A percentile compares a stretch with the other conserved stretches of the same genome.
Conservation (phyloP, 495 filamentous ascomycete genomes). For the Astrothelium subdiscretum region DNA sequence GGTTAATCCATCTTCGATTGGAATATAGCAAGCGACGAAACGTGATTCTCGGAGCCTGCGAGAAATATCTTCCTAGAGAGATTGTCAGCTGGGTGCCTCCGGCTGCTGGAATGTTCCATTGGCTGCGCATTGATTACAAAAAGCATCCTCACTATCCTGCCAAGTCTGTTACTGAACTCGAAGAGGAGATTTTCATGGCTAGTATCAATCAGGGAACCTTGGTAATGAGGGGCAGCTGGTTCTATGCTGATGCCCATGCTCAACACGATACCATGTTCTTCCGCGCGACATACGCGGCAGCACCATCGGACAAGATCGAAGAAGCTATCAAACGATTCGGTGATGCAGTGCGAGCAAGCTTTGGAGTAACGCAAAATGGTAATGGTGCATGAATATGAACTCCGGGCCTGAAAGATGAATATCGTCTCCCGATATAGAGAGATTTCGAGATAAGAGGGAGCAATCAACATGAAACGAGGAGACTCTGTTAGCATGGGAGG, state of each 20-base stretch:
- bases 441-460: too few species aligned
- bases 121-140: conserved; percentile 67
- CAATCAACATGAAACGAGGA: too few species aligned
- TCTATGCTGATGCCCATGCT: conserved; percentile 49
- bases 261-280: conserved; percentile 60
- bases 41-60: conserved; percentile 69
- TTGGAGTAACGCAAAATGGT: conserved; percentile 28
- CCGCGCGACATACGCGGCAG: conserved; percentile 79
- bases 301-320: conserved; percentile 58
- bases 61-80: conserved; percentile 61
- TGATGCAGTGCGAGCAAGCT: conserved; percentile 53
- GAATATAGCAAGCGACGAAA: conserved; percentile 74
- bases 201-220: conserved; percentile 62
- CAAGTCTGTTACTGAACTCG: conserved; percentile 51
- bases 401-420: neutral
- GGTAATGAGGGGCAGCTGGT: conserved; percentile 77
- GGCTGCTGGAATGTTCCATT: conserved; percentile 94
- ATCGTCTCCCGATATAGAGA: too few species aligned
- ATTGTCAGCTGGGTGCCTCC: conserved; percentile 77
- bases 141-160: conserved; percentile 51
- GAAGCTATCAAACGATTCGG: conserved; percentile 72
- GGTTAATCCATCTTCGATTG: conserved; percentile 74
- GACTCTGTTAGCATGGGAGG: neutral
- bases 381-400: neutral
- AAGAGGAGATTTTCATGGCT: conserved; percentile 71